Conservation (phyloP, 352 stramenopile genomes). For the Phytophthora ramorum region DNA sequence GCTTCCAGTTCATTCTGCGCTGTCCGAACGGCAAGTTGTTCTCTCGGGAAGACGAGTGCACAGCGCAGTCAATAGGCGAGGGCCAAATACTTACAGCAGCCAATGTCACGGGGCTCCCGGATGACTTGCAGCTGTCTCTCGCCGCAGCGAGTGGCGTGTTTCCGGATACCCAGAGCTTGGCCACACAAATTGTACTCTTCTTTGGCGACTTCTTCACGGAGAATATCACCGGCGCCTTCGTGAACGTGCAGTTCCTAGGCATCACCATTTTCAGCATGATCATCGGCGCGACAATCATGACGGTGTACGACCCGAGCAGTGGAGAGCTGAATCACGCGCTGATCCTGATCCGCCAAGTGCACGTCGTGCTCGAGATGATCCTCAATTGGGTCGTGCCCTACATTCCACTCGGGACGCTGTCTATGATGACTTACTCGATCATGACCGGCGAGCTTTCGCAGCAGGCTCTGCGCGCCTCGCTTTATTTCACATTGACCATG, state of each 20-base stretch:
- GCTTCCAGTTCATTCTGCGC: constrained; percentile 48
- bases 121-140: constrained; percentile 33
- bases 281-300: constrained; percentile 54
- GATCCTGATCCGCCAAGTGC: constrained; percentile 62
- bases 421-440: constrained; percentile 61
- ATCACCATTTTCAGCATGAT: constrained; percentile 68
- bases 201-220: constrained; percentile 59
- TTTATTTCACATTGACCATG: constrained; percentile 55
- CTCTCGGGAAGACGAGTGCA: constrained; percentile 32
- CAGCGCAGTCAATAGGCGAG: constrained; percentile 33
- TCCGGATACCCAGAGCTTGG: constrained; percentile 43
- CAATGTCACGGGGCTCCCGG: constrained; percentile 59
- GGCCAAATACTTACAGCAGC: constrained; percentile 41
- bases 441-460: constrained; percentile 52
- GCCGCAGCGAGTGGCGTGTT: constrained; percentile 36
- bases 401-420: constrained; percentile 56
- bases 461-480: constrained; percentile 37
- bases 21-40: constrained; percentile 66
- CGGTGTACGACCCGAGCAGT: constrained; percentile 50
- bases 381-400: constrained; percentile 72
- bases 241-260: constrained; percentile 49
- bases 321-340: constrained; percentile 59
- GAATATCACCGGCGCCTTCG: constrained; percentile 67
- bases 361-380: constrained; percentile 71
- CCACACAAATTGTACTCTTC: constrained; percentile 59